Conservation (phyloP, 306 rosid genomes). For the Castanospermum australe region DNA sequence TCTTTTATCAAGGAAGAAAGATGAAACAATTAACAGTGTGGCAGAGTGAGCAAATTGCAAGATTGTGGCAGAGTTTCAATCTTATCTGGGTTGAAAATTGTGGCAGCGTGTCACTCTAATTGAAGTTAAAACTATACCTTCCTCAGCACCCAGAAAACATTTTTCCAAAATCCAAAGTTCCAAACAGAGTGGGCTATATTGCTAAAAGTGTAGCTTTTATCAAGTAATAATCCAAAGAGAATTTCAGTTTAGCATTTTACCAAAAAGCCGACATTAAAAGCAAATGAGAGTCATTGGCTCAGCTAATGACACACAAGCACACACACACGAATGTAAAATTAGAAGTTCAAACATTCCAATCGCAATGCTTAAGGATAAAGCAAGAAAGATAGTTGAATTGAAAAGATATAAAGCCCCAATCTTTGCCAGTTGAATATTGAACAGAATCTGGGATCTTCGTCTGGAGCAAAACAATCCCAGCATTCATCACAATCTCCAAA, state of each 20-base stretch:
- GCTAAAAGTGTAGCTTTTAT: too few relatives aligned
- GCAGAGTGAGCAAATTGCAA: background rate
- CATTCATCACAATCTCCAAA: slow-evolving; percentile 57
- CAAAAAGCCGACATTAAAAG: too few relatives aligned
- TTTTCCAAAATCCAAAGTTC: too few relatives aligned
- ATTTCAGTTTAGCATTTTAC: too few relatives aligned
- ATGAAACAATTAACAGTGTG: background rate
- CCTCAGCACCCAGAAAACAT: background rate
- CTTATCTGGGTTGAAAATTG: background rate
- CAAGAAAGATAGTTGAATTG: background rate
- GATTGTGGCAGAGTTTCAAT: background rate
- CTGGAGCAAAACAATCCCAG: slow-evolving; percentile 88
- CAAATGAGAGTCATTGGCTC: too few relatives aligned
- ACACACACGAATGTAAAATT: background rate
- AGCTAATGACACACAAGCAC: too few relatives aligned
- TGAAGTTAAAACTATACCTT: too few relatives aligned
- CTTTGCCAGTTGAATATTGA: slow-evolving; percentile 85
- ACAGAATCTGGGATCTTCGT: slow-evolving; percentile 87
- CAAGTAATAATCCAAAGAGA: too few relatives aligned
- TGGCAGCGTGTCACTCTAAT: too few relatives aligned
- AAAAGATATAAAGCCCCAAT: slow-evolving; percentile 34
- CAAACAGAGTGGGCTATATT: too few relatives aligned
- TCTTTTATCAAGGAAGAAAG: background rate
- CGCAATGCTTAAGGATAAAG: background rate
- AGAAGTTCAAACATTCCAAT: background rate